Conservation (phyloP, 148 eudicot genomes). For the Chenopodium album region DNA sequence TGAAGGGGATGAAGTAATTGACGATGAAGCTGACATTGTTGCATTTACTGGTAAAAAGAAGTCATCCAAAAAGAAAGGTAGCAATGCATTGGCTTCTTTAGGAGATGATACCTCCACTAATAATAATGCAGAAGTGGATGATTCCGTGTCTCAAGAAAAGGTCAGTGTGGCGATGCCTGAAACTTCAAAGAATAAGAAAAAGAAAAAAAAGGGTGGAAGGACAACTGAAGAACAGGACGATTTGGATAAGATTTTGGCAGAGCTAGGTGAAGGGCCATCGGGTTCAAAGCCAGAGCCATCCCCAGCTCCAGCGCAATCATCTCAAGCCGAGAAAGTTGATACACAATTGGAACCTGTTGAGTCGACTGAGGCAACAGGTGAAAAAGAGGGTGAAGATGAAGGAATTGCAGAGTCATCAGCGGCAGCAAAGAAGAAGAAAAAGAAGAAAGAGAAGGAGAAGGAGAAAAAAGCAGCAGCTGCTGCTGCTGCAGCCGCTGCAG, state of each 20-base stretch:
- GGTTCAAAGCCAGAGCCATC: conserved; percentile 37
- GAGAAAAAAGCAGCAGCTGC: conserved; percentile 50
- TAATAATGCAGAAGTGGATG: conserved; percentile 26
- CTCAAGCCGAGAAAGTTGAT: conserved; percentile 45
- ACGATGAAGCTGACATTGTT: conserved; percentile 39
- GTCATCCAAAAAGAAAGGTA: conserved; percentile 76
- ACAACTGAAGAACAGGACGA: conserved; percentile 82
- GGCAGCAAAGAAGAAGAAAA: conserved; percentile 79
- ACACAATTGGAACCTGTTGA: conserved; percentile 40
- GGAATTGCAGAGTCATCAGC: conserved; percentile 56
- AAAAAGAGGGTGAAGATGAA: conserved; percentile 56
- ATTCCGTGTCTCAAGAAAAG: conserved; percentile 33
- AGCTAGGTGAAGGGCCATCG: conserved; percentile 66
- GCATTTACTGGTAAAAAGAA: conserved; percentile 84
- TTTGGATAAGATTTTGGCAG: conserved; percentile 73
- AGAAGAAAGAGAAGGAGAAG: conserved; percentile 62
- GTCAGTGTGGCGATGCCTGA: conserved; percentile 35
- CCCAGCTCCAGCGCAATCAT: conserved; percentile 22
- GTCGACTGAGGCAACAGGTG: conserved; percentile 39
- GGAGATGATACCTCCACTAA: conserved; percentile 15
- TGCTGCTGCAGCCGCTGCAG: conserved; percentile 24
- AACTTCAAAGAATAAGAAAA: conserved; percentile 74
- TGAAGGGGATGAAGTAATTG: conserved; percentile 36
- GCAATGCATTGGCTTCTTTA: conserved; percentile 30
- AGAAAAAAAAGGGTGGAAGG: conserved; percentile 78